Evolutionary conservation across 176 grass and related monocot species (phyloP).

Genomic region (Hordeum marinum): DNA sequence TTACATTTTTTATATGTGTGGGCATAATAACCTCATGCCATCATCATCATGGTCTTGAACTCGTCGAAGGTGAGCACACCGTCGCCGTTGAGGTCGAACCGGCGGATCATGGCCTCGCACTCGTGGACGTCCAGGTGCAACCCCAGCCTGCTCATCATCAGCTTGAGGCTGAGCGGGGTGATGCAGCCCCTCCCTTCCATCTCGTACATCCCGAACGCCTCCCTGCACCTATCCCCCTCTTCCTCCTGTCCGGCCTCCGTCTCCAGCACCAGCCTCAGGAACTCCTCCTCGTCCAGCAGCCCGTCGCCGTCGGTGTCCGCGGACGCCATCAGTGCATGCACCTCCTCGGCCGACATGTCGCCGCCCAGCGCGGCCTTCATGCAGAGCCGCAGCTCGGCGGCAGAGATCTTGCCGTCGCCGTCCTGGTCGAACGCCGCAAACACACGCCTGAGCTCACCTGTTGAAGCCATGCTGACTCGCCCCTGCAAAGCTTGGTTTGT

Average conservation of each 20-base stretch:
- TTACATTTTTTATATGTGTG: too few species aligned
- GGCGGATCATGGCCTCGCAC: background rate
- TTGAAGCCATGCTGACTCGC: background rate
- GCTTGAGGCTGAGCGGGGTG: background rate
- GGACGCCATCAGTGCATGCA: too few species aligned
- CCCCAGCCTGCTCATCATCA: background rate
- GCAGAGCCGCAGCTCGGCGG: too few species aligned
- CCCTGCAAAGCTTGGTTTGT: background rate
- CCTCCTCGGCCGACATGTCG: too few species aligned
- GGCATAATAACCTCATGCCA: background rate
- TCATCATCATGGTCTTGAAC: constrained; percentile 10
- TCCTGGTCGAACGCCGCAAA: background rate
- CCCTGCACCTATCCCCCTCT: background rate
- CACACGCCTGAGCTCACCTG: background rate
- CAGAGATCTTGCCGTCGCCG: too few species aligned
- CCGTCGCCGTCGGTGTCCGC: too few species aligned
- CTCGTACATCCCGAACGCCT: background rate
- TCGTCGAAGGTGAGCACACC: background rate
- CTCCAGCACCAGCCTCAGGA: too few species aligned
- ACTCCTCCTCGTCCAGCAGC: too few species aligned
- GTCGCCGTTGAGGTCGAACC: background rate
- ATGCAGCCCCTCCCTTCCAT: background rate
- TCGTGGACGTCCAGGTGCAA: background rate
- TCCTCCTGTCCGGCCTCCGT: too few species aligned
- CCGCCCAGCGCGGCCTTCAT: too few species aligned